Base-by-base conservation (phyloP, 23 red algal genomes). In the Gracilaria gracilis region DNA sequence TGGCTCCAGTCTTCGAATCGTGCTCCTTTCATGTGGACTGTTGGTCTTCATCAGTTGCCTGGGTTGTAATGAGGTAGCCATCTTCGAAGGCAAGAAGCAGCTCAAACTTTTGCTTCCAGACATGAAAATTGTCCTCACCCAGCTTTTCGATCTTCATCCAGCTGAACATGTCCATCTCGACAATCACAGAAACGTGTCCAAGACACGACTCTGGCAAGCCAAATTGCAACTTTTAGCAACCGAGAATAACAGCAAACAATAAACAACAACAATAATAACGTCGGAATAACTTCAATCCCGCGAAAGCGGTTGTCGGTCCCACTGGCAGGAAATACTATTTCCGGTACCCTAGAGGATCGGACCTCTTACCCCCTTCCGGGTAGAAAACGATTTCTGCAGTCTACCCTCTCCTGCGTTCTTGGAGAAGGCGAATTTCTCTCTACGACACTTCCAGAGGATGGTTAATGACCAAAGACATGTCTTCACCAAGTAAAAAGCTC, bases 71-170 rank as follows among this genome's bases (percentile, higher is more conserved):
- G 61, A 70, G 59, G 25, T 85, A 57, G 24, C 44, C 28, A 9
- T 85, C 59, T 38, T 85, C 42, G 36, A 71, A 7, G 1, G 62
- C 35, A 40, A 85, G 37, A 4, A 70, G 7, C 35, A 70, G 23
- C 46, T 85, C 6, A 48, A 70, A 2, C 36, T 71, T 70, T 27
- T 71, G 24, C 61, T 85, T 67, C 64, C 58, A 85, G 2, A 44
- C 59, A n/a, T 70, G 82, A 39, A 85, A 85, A 59, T 71, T 9
- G 33, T 44, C 81, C 33, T 67, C 81, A 33, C 81, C 24, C 21
- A 84, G 57, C 57, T 84, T 84, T 35, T 66, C 81, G 31, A 84
- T 67, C 37, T 84, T 66, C 9, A 84, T 32, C 3, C 80, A 4
- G 40, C 80, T 27, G 80, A 84, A 84, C 33, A 3, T 37, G 55